phyloP scores from a whole-genome alignment of 805 yeast species.

The Clavispora phyllophila region DNA sequence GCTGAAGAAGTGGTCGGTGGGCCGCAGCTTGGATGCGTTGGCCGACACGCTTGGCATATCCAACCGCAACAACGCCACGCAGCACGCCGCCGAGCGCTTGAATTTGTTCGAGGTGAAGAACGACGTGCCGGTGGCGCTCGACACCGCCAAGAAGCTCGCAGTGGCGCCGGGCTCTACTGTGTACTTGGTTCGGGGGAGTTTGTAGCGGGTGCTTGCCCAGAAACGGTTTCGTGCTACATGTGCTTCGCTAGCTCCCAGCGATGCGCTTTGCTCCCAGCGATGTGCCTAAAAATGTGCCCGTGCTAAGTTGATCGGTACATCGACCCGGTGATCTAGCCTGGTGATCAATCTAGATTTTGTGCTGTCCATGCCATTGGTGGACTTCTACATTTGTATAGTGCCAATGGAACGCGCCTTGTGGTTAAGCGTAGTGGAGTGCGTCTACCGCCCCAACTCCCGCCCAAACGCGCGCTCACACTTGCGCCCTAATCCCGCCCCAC shows the following conservation, averaged over 20 bases:
- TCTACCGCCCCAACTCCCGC: too few species aligned
- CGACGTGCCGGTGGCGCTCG: conserved; percentile 26
- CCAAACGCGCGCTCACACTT: not conserved
- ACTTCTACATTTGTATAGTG: not conserved
- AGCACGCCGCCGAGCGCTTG: conserved; percentile 37
- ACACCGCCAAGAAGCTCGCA: conserved; percentile 32
- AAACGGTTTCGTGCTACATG: too few species aligned
- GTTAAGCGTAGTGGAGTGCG: too few species aligned
- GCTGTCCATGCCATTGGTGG: not conserved
- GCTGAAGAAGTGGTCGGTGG: conserved; percentile 55
- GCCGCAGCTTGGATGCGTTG: conserved; percentile 50
- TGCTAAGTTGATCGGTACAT: too few species aligned
- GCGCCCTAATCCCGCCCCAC: not conserved
- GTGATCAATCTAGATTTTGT: too few species aligned
- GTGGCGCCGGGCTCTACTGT: conserved; percentile 47
- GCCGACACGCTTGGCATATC: conserved; percentile 43
- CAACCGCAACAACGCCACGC: conserved; percentile 46
- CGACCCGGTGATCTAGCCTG: too few species aligned
- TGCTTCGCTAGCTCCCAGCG: too few species aligned
- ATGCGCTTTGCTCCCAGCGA: too few species aligned
- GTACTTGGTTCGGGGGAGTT: conserved; percentile 48
- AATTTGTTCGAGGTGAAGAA: conserved; percentile 39
- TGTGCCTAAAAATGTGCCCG: too few species aligned
- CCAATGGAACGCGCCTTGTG: not conserved
- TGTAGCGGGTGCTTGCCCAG: too few species aligned